A percentile compares a stretch with the other conserved stretches of the same genome.
Conservation (phyloP, 1,139 yeast genomes). For the Debaryomycetaceae sp. region DNA sequence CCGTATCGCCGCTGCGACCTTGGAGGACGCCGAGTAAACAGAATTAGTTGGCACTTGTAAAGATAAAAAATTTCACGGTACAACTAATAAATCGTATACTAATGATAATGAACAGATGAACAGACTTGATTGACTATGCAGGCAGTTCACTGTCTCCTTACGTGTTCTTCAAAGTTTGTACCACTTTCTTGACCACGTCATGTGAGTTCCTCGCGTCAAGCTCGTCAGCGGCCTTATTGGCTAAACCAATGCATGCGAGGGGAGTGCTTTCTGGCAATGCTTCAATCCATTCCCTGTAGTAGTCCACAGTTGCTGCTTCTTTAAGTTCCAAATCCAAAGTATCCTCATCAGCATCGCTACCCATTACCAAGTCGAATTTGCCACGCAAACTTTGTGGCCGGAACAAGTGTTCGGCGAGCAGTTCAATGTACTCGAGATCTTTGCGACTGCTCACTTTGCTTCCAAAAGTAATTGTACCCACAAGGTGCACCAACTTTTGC, state of each 20-base stretch:
- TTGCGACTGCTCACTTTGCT: slow-evolving; percentile 48
- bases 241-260: slow-evolving; percentile 53
- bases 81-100: too few relatives aligned
- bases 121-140: too few relatives aligned
- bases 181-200: slow-evolving; percentile 7
- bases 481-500: slow-evolving; percentile 37
- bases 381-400: slow-evolving; percentile 14
- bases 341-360: too few relatives aligned
- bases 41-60: too few relatives aligned
- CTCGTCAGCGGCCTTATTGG: slow-evolving; percentile 26
- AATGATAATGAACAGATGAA: too few relatives aligned
- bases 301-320: slow-evolving; percentile 28
- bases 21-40: slow-evolving; percentile 70
- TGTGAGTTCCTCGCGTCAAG: slow-evolving; percentile 11
- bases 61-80: too few relatives aligned
- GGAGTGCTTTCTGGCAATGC: slow-evolving; percentile 49
- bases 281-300: slow-evolving; percentile 41
- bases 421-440: slow-evolving; percentile 29
- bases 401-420: slow-evolving; percentile 18
- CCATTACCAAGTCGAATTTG: slow-evolving; percentile 23
- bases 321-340: slow-evolving; percentile 29
- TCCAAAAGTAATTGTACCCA: slow-evolving; percentile 58
- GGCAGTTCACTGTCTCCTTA: too few relatives aligned
- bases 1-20: slow-evolving; percentile 99
- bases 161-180: background rate